Evolutionary conservation across 164 flowering plant genomes (phyloP).

Genomic region (Cinnamomum chago): DNA sequence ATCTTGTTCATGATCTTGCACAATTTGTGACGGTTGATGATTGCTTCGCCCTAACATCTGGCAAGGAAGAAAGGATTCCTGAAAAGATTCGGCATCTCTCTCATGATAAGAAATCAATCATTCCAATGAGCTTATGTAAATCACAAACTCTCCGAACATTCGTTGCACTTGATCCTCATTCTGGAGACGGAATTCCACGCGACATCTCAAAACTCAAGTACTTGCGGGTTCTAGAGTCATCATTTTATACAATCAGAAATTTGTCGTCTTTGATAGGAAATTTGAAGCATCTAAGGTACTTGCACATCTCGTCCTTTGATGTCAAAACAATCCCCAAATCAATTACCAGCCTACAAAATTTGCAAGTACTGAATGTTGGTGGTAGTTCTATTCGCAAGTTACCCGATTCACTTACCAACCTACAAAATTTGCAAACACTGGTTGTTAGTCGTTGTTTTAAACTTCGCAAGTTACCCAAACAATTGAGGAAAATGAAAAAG

Average conservation of each 20-base stretch:
- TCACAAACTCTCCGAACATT: too few species aligned
- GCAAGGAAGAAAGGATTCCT: too few species aligned
- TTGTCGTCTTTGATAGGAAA: slow-evolving; percentile 5
- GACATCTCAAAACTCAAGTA: background rate
- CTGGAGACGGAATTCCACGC: background rate
- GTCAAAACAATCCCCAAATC: slow-evolving; percentile 10
- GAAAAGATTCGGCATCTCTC: too few species aligned
- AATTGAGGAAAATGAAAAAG: background rate
- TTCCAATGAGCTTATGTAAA: too few species aligned
- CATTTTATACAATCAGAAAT: background rate
- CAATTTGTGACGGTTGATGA: too few species aligned
- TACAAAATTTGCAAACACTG: too few species aligned
- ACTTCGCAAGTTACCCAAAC: slow-evolving; percentile 7
- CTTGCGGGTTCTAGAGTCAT: slow-evolving; percentile 8
- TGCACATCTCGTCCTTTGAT: slow-evolving; percentile 6
- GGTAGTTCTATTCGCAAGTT: background rate
- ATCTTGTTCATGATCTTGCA: too few species aligned
- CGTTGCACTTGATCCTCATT: background rate
- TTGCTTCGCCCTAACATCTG: too few species aligned
- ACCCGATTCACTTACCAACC: too few species aligned
- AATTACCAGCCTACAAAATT: background rate
- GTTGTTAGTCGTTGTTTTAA: background rate
- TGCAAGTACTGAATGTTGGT: slow-evolving; percentile 1
- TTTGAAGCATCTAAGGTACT: slow-evolving; percentile 13
- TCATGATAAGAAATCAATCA: too few species aligned